Base-by-base conservation (phyloP, 257 asterid genomes). In the Buddleja alternifolia region DNA sequence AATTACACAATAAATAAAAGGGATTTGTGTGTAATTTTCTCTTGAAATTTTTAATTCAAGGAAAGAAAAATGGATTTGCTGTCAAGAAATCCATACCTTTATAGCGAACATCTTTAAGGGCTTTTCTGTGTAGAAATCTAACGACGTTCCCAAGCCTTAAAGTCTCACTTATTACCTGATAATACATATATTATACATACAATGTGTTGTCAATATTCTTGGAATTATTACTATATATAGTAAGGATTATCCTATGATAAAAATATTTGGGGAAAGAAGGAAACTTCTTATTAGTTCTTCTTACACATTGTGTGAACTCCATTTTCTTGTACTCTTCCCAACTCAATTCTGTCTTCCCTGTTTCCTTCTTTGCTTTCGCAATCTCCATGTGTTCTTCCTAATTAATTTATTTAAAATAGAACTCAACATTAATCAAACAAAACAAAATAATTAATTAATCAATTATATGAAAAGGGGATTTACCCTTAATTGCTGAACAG, bases 291-390 rank as follows among this genome's bases (percentile, higher is more conserved):
- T n/a, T n/a, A n/a, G n/a, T n/a, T n/a, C n/a, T n/a, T 62, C 94
- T 84, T 79, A 92, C 98, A 63, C 97, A 86, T 78, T 92, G 98
- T 20, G 97, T 92, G 81, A 92, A 92, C 45, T 88, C 97, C 98
- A 92, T 92, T 69, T 86, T 84, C 83, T 79, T 92, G 82, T 92
- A 92, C 46, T 92, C 98, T 46, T 92, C 96, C 98, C 98, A 92
- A 51, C 47, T 81, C 85, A 92, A 60, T 17, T 83, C 87, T 37
- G 72, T 54, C 57, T 70, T 82, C 73, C 83, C 85, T 20, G 76
- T 64, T 69, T 71, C 78, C 74, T 52, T 75, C 73, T 83, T 86
- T 21, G 75, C 86, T 55, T 53, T 71, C 4, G 67, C 75, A 34
- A 92, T 87, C 47, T 60, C 82, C 56, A 58, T 6, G 77, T 92